Percentiles rank a stretch among this genome's conserved stretches.
Evolutionary conservation across 805 yeast genomes (phyloP).

Genomic region (Lachancea mirantina): DNA sequence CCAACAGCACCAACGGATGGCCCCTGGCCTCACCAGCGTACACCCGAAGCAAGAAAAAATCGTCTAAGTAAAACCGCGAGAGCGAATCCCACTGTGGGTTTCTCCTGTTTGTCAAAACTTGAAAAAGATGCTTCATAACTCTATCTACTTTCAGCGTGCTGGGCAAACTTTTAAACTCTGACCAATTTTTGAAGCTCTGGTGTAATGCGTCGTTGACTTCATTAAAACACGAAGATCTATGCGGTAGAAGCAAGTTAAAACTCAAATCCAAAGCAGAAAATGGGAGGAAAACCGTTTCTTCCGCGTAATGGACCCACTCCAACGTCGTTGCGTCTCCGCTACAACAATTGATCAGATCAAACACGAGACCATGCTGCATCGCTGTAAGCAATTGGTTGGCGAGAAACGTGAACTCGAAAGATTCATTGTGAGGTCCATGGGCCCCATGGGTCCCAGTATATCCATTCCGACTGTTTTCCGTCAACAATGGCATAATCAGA

Average conservation of each 20-base stretch:
- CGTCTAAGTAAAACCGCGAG: constrained; percentile 12
- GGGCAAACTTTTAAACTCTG: constrained; percentile 12
- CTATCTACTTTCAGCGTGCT: constrained; percentile 16
- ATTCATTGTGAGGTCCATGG: not conserved
- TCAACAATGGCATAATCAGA: constrained; percentile 10
- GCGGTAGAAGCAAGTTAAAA: constrained; percentile 14
- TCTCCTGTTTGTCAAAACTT: constrained; percentile 8
- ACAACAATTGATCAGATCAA: constrained; percentile 10
- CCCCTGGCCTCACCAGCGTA: constrained; percentile 23
- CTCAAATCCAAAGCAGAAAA: constrained; percentile 17
- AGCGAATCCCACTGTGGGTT: constrained; percentile 1
- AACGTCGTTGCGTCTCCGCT: constrained; percentile 1
- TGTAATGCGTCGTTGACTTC: constrained; percentile 10
- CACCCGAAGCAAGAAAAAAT: constrained; percentile 19
- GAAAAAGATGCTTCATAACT: constrained; percentile 11
- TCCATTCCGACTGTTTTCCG: constrained; percentile 6
- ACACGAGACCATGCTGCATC: constrained; percentile 15
- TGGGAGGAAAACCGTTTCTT: constrained; percentile 14
- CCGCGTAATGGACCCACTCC: constrained; percentile 17
- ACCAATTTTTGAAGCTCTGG: constrained; percentile 7
- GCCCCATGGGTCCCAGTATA: constrained; percentile 1
- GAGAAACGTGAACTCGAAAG: constrained; percentile 11
- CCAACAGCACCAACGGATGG: constrained; percentile 15
- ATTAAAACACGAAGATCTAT: constrained; percentile 9
- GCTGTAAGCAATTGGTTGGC: constrained; percentile 13